Evolutionary conservation across 2,329 filamentous ascomycete genomes (phyloP).

Genomic region (Colletotrichum zoysiae): DNA sequence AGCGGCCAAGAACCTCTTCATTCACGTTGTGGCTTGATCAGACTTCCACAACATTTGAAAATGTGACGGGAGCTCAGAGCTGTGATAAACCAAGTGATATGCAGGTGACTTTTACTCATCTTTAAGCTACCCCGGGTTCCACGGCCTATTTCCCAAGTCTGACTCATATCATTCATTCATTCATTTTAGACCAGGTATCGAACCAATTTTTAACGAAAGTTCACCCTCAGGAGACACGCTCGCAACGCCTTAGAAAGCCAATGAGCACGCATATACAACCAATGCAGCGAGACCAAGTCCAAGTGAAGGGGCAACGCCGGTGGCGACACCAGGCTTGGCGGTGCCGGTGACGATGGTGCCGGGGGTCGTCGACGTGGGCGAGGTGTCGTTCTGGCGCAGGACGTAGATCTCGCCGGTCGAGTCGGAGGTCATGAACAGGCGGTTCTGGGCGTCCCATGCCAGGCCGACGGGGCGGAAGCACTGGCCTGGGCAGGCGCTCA

Average conservation of each 20-base stretch:
- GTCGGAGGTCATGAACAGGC: constrained; percentile 74
- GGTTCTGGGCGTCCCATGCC: constrained; percentile 61
- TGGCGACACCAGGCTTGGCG: constrained; percentile 22
- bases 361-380: constrained; percentile 26
- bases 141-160: too few relatives aligned
- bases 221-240: too few relatives aligned
- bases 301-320: neutral
- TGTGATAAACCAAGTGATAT: neutral
- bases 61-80: too few relatives aligned
- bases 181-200: neutral
- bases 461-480: constrained; percentile 76
- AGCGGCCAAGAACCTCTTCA: neutral
- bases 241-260: neutral
- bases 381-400: constrained; percentile 47
- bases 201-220: neutral
- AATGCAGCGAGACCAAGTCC: constrained; percentile 10
- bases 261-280: neutral
- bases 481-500: constrained; percentile 62
- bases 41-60: neutral
- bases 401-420: constrained; percentile 76
- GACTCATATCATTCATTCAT: neutral
- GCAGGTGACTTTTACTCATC: neutral
- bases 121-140: neutral
- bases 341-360: constrained; percentile 32
- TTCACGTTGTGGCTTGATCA: neutral